phyloP scores from a whole-genome alignment of 345 rosid genomes.

The Trapa bicornis region DNA sequence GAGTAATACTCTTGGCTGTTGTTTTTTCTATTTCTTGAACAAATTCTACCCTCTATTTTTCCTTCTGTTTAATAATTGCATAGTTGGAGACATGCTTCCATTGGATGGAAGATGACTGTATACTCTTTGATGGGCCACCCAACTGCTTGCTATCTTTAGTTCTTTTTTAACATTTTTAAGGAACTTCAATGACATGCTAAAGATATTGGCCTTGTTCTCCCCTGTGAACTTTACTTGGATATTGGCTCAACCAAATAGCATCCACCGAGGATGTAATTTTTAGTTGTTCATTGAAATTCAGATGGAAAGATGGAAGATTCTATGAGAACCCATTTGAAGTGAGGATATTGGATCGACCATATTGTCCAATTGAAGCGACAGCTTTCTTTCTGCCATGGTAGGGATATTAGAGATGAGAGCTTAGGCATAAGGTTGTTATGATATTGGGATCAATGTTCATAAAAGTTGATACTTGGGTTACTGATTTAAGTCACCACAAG shows the following conservation, averaged over 20 bases:
- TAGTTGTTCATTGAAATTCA: too few relatives aligned
- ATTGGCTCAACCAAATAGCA: not conserved
- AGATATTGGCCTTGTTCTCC: not conserved
- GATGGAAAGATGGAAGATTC: too few relatives aligned
- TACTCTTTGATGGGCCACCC: not conserved
- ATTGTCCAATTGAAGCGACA: too few relatives aligned
- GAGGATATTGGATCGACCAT: too few relatives aligned
- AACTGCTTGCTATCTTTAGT: not conserved
- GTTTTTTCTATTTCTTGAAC: not conserved
- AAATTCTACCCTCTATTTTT: slow-evolving; percentile 1
- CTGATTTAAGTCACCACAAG: slow-evolving; percentile 3
- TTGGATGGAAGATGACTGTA: not conserved
- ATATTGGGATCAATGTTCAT: too few relatives aligned
- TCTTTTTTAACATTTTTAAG: not conserved
- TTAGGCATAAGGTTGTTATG: too few relatives aligned
- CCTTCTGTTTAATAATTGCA: slow-evolving; percentile 9
- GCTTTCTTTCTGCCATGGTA: too few relatives aligned
- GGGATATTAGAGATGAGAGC: too few relatives aligned
- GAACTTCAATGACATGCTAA: not conserved
- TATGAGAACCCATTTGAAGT: too few relatives aligned
- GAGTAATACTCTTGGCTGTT: slow-evolving; percentile 6
- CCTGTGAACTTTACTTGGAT: not conserved
- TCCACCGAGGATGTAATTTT: too few relatives aligned
- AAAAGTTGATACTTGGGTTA: not conserved
- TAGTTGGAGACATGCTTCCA: slow-evolving; percentile 8